Conservation (phyloP, 1,284 basidiomycete species). For the Macrocystidia cucumis region DNA sequence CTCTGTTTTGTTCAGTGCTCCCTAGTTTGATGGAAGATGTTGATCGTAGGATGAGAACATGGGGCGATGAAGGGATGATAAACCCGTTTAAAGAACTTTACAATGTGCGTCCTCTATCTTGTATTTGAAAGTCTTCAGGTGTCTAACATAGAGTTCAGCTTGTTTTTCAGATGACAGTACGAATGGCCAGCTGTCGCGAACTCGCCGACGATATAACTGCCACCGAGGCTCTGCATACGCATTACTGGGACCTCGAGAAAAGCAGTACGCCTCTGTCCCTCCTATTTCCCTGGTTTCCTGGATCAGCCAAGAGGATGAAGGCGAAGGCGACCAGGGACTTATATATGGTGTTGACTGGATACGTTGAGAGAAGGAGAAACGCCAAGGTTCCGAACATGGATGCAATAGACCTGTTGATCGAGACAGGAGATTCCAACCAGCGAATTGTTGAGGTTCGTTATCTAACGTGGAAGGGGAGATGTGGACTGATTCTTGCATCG, state of each 20-base stretch:
- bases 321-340: conserved; percentile 19
- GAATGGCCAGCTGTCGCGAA: conserved; percentile 23
- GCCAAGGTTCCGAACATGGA: conserved; percentile 16
- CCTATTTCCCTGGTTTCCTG: conserved; percentile 25
- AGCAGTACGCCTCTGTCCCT: conserved; percentile 20
- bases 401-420: conserved; percentile 23
- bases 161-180: conserved; percentile 19
- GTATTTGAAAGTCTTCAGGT: not conserved
- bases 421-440: conserved; percentile 16
- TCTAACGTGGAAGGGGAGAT: not conserved
- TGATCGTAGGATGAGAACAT: conserved; percentile 18
- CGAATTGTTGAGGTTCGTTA: conserved; percentile 18
- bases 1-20: conserved; percentile 17
- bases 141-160: conserved; percentile 1
- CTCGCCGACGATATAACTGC: conserved; percentile 17
- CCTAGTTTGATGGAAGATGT: conserved; percentile 24
- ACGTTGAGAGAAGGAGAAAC: conserved; percentile 18
- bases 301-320: conserved; percentile 18
- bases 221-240: conserved; percentile 15
- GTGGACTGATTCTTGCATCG: not conserved
- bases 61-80: conserved; percentile 23
- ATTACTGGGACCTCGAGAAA: conserved; percentile 22
- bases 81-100: conserved; percentile 22
- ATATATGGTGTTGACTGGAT: conserved; percentile 16
- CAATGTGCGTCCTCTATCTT: not conserved